Evolutionary conservation across 192 early-diverging fungal genomes (phyloP), one percentile per base, ranked within the genome.

Genomic region (Spizellomyces punctatus): DNA sequence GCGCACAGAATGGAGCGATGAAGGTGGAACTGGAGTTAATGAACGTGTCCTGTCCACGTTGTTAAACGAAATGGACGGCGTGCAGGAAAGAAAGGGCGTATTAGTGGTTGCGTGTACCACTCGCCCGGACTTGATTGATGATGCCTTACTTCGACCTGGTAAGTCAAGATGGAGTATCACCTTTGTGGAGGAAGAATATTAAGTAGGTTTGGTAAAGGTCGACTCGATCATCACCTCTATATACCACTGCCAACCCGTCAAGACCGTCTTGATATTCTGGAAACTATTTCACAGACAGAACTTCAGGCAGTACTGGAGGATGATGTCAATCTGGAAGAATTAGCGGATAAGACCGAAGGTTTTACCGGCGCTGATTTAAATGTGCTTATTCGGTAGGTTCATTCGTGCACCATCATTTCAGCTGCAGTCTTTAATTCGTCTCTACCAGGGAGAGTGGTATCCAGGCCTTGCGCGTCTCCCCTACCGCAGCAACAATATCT

Each of bases 51-150:
- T 99, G 8, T 96, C 94, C 19, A 94, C 82, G 9, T 76, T 92
- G 48, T 69, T 91, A 74, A 99, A 99, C 69, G 98, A 99, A 79
- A 94, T 99, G 91, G 98, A 99, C 77, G 98, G 98, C 45, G 90
- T 99, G 7, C 85, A 92, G 50, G 91, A 87, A 22, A 84, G 89
- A 16, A 81, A 84, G 7, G 91, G 90, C 0, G 94, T 99, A 3
- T 77, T 98, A 52, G 88, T 95, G 3, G 82, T 98, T 36, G 91
- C 88, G 55, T 73, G 83, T 14, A 98, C 98, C 2, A 96, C 91
- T 74, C 80, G 88, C 60, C 90, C 94, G 0, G 77, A 88, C 47
- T 81, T 86, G 62, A 85, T 99, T 19, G 98, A 99, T 65, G 95
- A 91, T 47, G 94, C 94, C 5, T 60, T 96, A 8, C 69, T 93